Evolutionary conservation across 2,329 filamentous ascomycete species (phyloP).

Genomic region (Lachnellula suecica): DNA sequence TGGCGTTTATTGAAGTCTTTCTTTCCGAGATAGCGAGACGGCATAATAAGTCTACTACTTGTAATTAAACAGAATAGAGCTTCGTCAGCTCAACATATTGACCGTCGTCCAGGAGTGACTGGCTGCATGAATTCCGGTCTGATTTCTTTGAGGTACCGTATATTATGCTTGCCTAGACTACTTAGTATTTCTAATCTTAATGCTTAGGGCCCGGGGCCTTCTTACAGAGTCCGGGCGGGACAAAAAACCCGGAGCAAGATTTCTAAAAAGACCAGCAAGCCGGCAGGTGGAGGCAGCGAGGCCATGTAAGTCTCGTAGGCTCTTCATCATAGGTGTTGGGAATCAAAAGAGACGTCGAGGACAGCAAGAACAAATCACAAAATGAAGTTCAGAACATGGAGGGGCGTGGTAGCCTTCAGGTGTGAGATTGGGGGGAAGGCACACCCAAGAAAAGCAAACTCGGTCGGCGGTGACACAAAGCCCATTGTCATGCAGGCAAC

Average conservation of each 20-base stretch:
- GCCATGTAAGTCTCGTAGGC: too few species aligned
- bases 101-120: not conserved
- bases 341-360: too few species aligned
- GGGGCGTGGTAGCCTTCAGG: too few species aligned
- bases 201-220: not conserved
- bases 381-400: too few species aligned
- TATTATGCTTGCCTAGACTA: not conserved
- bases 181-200: not conserved
- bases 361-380: too few species aligned
- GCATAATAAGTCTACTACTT: conserved; percentile 2
- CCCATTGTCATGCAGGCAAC: conserved; percentile 22
- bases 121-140: not conserved
- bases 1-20: conserved; percentile 1
- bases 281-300: too few species aligned
- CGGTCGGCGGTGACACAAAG: conserved; percentile 2
- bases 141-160: not conserved
- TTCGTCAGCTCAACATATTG: not conserved
- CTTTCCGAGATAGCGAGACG: not conserved
- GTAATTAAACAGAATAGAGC: conserved; percentile 9
- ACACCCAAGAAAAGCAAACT: not conserved
- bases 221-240: not conserved
- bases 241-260: not conserved
- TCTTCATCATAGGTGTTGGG: too few species aligned
- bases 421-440: not conserved
- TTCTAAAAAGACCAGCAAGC: too few species aligned